These are phyloP conservation scores for Globisporangium viniferum DNA, from an alignment of 352 stramenopile species.

Conservation along the genomic window DNA sequence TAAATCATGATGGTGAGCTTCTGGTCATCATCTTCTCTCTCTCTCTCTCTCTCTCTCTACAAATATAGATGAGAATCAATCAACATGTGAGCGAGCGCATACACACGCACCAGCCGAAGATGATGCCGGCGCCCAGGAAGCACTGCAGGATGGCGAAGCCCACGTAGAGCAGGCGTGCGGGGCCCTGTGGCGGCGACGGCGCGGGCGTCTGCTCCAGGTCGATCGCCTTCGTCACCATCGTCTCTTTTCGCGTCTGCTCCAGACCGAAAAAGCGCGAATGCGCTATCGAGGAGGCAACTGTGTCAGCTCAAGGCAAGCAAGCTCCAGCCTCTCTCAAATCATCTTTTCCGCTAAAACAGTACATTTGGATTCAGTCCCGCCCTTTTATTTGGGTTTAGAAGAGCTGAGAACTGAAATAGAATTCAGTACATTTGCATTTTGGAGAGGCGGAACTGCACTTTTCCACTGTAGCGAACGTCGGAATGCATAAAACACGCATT, in stretches of 20 bases:
- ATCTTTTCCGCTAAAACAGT: neutral
- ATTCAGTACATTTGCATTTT: neutral
- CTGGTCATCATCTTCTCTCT: neutral
- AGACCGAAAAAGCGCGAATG: neutral
- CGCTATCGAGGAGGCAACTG: neutral
- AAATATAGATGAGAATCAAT: neutral
- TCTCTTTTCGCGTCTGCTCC: neutral
- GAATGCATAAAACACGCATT: neutral
- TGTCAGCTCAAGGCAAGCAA: neutral
- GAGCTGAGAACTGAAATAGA: too few relatives aligned
- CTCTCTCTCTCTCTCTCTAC: neutral
- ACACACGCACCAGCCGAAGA: slow-evolving; percentile 54
- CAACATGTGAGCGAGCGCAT: neutral
- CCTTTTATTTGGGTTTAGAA: too few relatives aligned
- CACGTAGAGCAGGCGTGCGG: slow-evolving; percentile 37
- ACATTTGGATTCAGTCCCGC: neutral
- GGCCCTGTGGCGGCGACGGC: neutral
- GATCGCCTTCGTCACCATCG: neutral
- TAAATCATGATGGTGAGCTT: neutral
- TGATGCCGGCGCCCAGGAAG: slow-evolving; percentile 54
- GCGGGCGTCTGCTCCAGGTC: neutral
- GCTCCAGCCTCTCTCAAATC: neutral
- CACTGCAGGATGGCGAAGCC: slow-evolving; percentile 60
- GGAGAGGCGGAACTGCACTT: neutral
- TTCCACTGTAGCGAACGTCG: neutral